Evolutionary conservation across 768 basidiomycete genomes (phyloP).

Genomic region (Hericium alpestre): DNA sequence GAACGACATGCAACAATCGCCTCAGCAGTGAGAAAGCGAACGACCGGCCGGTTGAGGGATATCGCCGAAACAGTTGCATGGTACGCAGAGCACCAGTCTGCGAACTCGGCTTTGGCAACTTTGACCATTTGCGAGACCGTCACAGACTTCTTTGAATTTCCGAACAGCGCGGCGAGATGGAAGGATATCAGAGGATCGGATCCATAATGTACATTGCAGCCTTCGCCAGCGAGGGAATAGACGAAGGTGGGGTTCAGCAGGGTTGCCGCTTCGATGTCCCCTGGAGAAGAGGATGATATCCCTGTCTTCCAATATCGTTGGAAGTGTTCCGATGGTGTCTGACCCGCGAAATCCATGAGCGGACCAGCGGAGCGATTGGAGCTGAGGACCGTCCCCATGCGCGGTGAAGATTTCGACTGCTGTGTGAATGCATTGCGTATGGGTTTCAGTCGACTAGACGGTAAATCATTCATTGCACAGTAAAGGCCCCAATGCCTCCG

Average conservation of each 20-base stretch:
- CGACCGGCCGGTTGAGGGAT: conserved; percentile 5
- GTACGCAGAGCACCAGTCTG: conserved; percentile 23
- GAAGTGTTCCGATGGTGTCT: conserved; percentile 16
- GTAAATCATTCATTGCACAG: not conserved
- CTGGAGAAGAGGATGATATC: conserved; percentile 20
- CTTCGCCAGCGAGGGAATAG: conserved; percentile 28
- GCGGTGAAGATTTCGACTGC: not conserved
- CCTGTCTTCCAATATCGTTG: conserved; percentile 32
- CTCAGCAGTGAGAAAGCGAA: conserved; percentile 34
- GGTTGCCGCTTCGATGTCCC: conserved; percentile 15
- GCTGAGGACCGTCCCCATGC: not conserved
- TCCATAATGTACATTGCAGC: conserved; percentile 34
- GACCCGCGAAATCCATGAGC: conserved; percentile 13
- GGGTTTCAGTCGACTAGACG: not conserved
- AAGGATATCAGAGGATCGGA: conserved; percentile 33
- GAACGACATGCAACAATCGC: conserved; percentile 25
- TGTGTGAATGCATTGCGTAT: not conserved
- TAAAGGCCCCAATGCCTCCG: conserved; percentile 29
- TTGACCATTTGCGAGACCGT: conserved; percentile 16
- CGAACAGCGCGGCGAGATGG: conserved; percentile 27
- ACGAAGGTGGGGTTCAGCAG: conserved; percentile 37
- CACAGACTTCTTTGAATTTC: conserved; percentile 7
- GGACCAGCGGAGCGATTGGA: conserved; percentile 30
- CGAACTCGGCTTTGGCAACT: conserved; percentile 25
- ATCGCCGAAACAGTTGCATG: conserved; percentile 5